Percentiles rank a stretch among this genome's conserved stretches.
These are phyloP conservation scores for Hanseniaspora meyeri DNA, from an alignment of 805 yeast species.

Conservation along the genomic window DNA sequence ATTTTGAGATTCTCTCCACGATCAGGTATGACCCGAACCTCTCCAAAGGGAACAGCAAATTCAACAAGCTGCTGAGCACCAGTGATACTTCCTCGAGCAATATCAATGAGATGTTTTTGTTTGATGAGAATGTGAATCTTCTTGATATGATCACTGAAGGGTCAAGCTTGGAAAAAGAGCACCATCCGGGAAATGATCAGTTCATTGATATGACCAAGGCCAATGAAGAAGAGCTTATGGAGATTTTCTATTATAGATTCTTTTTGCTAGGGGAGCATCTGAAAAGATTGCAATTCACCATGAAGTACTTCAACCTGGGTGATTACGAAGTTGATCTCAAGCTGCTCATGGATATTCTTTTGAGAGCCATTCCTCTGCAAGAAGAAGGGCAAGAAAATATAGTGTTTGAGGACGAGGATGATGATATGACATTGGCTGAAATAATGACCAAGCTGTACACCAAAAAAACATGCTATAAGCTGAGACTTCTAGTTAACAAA, in stretches of 20 bases:
- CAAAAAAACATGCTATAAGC: constrained; percentile 31
- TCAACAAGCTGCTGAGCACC: constrained; percentile 10
- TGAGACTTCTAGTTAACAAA: constrained; percentile 35
- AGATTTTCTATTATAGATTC: constrained; percentile 30
- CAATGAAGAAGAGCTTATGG: constrained; percentile 13
- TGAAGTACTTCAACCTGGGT: constrained; percentile 41
- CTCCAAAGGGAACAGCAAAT: constrained; percentile 8
- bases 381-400: background rate
- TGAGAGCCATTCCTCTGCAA: constrained; percentile 25
- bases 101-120: background rate
- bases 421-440: constrained; percentile 12
- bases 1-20: constrained; percentile 54
- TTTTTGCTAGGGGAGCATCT: constrained; percentile 55
- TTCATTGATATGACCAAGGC: constrained; percentile 7
- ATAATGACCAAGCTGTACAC: constrained; percentile 21
- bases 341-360: constrained; percentile 33
- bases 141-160: background rate
- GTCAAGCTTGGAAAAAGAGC: too few species aligned
- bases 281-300: constrained; percentile 43
- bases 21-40: constrained; percentile 63
- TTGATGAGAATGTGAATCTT: background rate
- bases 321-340: constrained; percentile 33
- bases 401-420: background rate
- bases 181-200: constrained; percentile 1
- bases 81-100: background rate